Conservation (phyloP, 2,329 filamentous ascomycete species). For the Pyrenophora seminiperda region DNA sequence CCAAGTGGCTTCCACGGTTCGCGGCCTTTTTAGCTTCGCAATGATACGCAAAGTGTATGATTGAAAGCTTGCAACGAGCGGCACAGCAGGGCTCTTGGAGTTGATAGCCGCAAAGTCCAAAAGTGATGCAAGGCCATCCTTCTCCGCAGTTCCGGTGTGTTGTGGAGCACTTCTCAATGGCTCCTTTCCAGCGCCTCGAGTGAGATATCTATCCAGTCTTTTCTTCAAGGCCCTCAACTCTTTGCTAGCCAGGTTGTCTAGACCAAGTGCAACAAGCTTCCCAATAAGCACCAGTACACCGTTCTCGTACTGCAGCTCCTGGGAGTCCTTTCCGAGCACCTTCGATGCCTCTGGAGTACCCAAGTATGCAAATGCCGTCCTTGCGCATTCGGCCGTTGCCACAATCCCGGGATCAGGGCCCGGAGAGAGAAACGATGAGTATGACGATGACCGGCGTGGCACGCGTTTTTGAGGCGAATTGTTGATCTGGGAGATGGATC, state of each 20-base stretch:
- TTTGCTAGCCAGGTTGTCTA: constrained; percentile 71
- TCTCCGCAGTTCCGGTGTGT: constrained; percentile 34
- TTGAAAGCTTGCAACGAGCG: constrained; percentile 69
- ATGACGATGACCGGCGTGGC: constrained; percentile 48
- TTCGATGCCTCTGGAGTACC: constrained; percentile 60
- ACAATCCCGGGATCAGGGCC: constrained; percentile 49
- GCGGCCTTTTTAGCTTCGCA: constrained; percentile 63
- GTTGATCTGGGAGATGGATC: constrained; percentile 64
- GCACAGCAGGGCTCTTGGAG: constrained; percentile 42
- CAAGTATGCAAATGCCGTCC: constrained; percentile 69
- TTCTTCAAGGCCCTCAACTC: constrained; percentile 71
- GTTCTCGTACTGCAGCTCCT: constrained; percentile 71
- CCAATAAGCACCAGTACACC: constrained; percentile 73
- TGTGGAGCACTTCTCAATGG: constrained; percentile 35
- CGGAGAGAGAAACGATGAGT: constrained; percentile 31
- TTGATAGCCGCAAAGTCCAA: constrained; percentile 63
- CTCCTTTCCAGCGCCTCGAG: constrained; percentile 11
- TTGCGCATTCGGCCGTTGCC: constrained; percentile 70
- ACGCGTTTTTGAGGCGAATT: constrained; percentile 56
- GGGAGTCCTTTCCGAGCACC: constrained; percentile 59
- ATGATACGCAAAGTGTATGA: constrained; percentile 69
- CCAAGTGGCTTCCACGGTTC: constrained; percentile 63
- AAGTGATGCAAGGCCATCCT: constrained; percentile 62
- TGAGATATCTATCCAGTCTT: constrained; percentile 57
- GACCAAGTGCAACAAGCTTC: constrained; percentile 67